Base-by-base conservation (phyloP, 257 asterid species). In the Catharanthus roseus region DNA sequence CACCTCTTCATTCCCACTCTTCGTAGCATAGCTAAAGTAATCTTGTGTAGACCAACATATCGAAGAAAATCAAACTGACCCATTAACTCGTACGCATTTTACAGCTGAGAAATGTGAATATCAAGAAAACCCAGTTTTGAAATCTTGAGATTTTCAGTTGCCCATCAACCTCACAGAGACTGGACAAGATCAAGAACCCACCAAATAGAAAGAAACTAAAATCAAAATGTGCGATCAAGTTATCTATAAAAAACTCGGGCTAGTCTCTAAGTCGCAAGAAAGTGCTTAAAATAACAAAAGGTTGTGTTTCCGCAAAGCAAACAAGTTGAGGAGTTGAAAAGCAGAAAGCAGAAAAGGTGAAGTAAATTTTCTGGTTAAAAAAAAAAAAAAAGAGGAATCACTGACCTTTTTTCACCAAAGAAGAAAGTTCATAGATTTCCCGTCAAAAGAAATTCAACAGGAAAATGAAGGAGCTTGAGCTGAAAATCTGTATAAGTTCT, bases 1-100 rank as follows among this genome's bases (percentile, higher is more conserved):
- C 92, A 92, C 80, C 80, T 90, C 91, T 85, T 92, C 96, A 87
- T 92, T 71, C 82, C 85, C 69, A 63, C 56, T 47, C 9, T 36
- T 68, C 7, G 50, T 21, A 56, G 26, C 64, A 23, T 45, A 47
- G 38, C 65, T 15, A 44, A 51, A 64, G 54, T 36, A 23, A 23
- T 9, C 53, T 56, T 56, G 5, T 7, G 1, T 60, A 31, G 28
- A 21, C 29, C 75, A 62, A 69, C 45, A 51, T 23, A 38, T 21
- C 16, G 21, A 36, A 0, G 15, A 9, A 19, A 51, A 39, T 42
- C 29, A 39, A 45, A 42, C 54, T 45, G 44, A 67, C 24, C 38
- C 71, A 1, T 10, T 28, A 72, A 70, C 39, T 63, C 70, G 1
- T 42, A 24, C 16, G 36, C 74, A 56, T n/a, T 54, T 41, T 16